phyloP scores from a whole-genome alignment of 495 filamentous ascomycete genomes.

The Pyrenula massariospora region DNA sequence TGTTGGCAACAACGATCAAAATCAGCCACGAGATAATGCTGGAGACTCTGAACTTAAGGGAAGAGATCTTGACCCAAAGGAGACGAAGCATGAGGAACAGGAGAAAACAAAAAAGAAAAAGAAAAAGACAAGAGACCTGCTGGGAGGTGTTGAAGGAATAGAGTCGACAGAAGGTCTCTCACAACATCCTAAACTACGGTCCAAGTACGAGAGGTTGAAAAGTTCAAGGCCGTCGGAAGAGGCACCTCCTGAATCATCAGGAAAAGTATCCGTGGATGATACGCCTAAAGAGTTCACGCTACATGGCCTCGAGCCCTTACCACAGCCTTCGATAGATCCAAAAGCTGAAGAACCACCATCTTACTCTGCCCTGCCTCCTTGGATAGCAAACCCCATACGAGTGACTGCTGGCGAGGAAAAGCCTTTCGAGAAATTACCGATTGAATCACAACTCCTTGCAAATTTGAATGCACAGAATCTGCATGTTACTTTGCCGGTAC shows the following conservation, averaged over 20 bases:
- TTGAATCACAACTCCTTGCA: slow-evolving; percentile 43
- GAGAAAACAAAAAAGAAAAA: slow-evolving; percentile 2
- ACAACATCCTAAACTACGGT: slow-evolving; percentile 30
- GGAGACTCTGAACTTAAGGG: too few species aligned
- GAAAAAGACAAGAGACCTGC: slow-evolving; percentile 1
- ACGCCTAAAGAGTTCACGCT: slow-evolving; percentile 32
- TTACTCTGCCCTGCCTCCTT: slow-evolving; percentile 39
- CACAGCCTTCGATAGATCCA: slow-evolving; percentile 55
- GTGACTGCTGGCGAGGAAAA: slow-evolving; percentile 43
- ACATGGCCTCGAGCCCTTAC: slow-evolving; percentile 63
- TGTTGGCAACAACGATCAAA: too few species aligned
- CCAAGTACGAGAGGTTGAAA: slow-evolving; percentile 34
- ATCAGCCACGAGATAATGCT: too few species aligned
- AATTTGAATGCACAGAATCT: slow-evolving; percentile 54
- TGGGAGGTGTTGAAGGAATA: background rate
- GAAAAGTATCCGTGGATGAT: slow-evolving; percentile 11
- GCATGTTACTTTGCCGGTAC: slow-evolving; percentile 71
- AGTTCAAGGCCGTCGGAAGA: slow-evolving; percentile 14
- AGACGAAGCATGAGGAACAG: too few species aligned
- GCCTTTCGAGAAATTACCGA: slow-evolving; percentile 50
- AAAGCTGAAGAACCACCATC: slow-evolving; percentile 35
- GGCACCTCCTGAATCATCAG: slow-evolving; percentile 10
- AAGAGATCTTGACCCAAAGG: background rate
- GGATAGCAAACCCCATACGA: slow-evolving; percentile 64
- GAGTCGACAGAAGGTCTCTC: background rate